A percentile compares a stretch with the other conserved stretches of the same genome.
Conservation (phyloP, 495 filamentous ascomycete genomes). For the Parathielavia hyrcaniae region DNA sequence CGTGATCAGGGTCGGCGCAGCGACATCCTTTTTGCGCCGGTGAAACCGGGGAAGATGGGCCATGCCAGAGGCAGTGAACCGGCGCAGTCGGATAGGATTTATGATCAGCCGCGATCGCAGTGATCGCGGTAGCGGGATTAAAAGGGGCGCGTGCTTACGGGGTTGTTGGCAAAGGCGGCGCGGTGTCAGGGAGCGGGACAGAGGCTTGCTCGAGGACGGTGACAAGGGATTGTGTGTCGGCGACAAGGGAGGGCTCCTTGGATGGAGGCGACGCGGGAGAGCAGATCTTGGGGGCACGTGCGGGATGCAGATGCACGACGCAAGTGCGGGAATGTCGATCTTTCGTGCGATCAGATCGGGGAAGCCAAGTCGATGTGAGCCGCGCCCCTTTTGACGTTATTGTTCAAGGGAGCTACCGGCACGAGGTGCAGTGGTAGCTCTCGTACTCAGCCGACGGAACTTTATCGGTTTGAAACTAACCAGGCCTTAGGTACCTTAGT, state of each 20-base stretch:
- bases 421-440: too few species aligned
- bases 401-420: neutral
- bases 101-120: too few species aligned
- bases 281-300: conserved; percentile 5
- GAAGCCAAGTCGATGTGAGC: neutral
- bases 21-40: conserved; percentile 26
- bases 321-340: conserved; percentile 10
- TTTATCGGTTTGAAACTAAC: too few species aligned
- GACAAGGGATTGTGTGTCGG: neutral
- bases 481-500: too few species aligned
- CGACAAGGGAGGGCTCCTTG: neutral
- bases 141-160: neutral
- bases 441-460: too few species aligned
- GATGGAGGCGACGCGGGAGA: conserved; percentile 1
- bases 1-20: conserved; percentile 21
- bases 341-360: neutral
- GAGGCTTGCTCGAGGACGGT: neutral
- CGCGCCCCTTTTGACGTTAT: neutral
- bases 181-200: neutral
- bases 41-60: conserved; percentile 22
- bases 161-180: neutral
- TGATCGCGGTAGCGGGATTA: neutral
- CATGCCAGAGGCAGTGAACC: conserved; percentile 8
- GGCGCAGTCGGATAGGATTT: neutral
- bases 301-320: conserved; percentile 10